Conservation (phyloP, 2,329 filamentous ascomycete genomes). For the Leptodontidium sp. region DNA sequence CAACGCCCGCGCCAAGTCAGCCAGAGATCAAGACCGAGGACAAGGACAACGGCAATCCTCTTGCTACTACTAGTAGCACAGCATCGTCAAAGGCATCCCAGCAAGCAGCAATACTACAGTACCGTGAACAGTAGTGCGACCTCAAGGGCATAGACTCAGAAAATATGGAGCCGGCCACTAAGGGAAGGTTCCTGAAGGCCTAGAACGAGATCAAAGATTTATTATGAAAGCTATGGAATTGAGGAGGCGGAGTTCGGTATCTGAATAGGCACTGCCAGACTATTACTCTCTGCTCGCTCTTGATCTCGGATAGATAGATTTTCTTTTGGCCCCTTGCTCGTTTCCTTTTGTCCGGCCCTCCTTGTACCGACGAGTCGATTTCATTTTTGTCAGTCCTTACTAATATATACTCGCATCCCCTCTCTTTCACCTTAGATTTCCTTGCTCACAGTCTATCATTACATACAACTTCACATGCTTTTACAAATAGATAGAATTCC, state of each 20-base stretch:
- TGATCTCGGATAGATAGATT: conserved; percentile 7
- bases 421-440: too few species aligned
- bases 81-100: too few species aligned
- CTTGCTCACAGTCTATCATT: too few species aligned
- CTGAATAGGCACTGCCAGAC: neutral
- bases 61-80: neutral
- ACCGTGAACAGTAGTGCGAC: neutral
- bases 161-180: neutral
- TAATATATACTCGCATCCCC: too few species aligned
- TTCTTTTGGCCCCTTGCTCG: neutral
- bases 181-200: too few species aligned
- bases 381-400: too few species aligned
- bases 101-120: too few species aligned
- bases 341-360: neutral
- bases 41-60: neutral
- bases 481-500: conserved; percentile 11
- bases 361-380: conserved; percentile 1
- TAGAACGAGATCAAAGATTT: conserved; percentile 5
- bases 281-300: neutral
- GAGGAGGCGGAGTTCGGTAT: neutral
- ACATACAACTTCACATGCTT: conserved; percentile 1
- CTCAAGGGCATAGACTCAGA: neutral
- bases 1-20: neutral
- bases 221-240: conserved; percentile 3
- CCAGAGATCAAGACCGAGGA: neutral